Evolutionary conservation across 345 rosid species (phyloP), one percentile per base, ranked within the genome.

Genomic region (Erodium maritimum): DNA sequence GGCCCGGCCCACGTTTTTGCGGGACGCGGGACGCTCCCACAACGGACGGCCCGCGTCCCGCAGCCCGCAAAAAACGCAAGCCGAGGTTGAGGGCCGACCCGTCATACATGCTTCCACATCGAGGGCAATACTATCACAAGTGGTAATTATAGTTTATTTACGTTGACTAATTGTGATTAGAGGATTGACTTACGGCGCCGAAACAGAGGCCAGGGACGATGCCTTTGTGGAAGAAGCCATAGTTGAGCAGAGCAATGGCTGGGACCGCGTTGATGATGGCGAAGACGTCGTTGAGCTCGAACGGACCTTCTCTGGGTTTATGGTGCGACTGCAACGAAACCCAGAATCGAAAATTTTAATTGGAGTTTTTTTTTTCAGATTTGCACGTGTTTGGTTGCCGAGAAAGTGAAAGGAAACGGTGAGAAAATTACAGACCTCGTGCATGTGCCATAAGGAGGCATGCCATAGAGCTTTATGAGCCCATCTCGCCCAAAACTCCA

Each of bases 401-500:
- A 19, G 14, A 33, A 54, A 60, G 54, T 13, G 22, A 1, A 19
- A 8, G 5, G 21, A 19, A 56, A 21, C n/a, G 17, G 0, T 25
- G 3, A 25, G 2, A 16, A 25, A 5, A 23, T n/a, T 2, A n/a
- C 7, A 10, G 56, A 88, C 98, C 95, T 83, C 79, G 73, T 88
- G 98, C 93, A 88, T 91, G 60, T 81, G 73, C 98, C 98, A 91
- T 5, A 86, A 55, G 19, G 98, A 88, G 63, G 85, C 94, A 23
- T 86, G 98, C 98, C 98, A 91, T 12, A 91, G 81, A 61, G 93
- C 90, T 75, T 33, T 73, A 29, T 91, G 98, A 46, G 96, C 98
- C 98, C 98, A 91, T 63, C 96, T 69, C 10, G 96, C 96, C 98
- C 98, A 91, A 19, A 82, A 91, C 67, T 88, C 98, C 96, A 91